Percentiles rank a stretch among this genome's conserved stretches.
Conservation (phyloP, 805 yeast species). For the Metschnikowia picachoensis region DNA sequence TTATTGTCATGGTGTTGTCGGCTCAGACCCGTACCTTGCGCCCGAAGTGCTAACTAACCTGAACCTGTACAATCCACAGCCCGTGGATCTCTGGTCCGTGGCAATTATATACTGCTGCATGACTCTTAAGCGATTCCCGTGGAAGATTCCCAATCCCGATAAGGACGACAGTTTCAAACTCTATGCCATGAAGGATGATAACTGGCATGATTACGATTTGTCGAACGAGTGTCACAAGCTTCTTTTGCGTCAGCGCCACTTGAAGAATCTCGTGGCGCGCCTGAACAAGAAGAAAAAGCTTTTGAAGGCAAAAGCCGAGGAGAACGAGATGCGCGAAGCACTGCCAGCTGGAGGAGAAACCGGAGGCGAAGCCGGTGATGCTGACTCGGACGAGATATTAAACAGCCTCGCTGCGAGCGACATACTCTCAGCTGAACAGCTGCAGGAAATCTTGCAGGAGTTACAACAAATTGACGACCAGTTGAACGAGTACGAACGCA, state of each 20-base stretch:
- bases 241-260: conserved; percentile 55
- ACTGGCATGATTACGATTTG: conserved; percentile 68
- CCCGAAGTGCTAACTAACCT: conserved; percentile 65
- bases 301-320: conserved; percentile 10
- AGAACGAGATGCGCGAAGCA: conserved; percentile 3
- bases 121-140: conserved; percentile 80
- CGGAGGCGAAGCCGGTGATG: conserved; percentile 1
- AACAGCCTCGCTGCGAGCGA: conserved; percentile 23
- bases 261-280: conserved; percentile 43
- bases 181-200: conserved; percentile 64
- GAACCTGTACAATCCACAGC: conserved; percentile 65
- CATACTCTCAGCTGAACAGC: conserved; percentile 30
- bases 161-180: conserved; percentile 66
- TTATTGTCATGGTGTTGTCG: conserved; percentile 64
- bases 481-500: conserved; percentile 35
- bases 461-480: conserved; percentile 35
- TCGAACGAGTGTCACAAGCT: conserved; percentile 71
- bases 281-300: conserved; percentile 41
- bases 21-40: conserved; percentile 83
- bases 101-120: conserved; percentile 85
- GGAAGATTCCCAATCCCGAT: conserved; percentile 70
- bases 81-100: conserved; percentile 80
- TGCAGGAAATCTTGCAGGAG: conserved; percentile 30
- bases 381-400: conserved; percentile 18
- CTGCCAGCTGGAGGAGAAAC: not conserved